A percentile compares a stretch with the other conserved stretches of the same genome.
phyloP scores from a whole-genome alignment of 345 rosid genomes.

The Melaleuca quinquenervia region DNA sequence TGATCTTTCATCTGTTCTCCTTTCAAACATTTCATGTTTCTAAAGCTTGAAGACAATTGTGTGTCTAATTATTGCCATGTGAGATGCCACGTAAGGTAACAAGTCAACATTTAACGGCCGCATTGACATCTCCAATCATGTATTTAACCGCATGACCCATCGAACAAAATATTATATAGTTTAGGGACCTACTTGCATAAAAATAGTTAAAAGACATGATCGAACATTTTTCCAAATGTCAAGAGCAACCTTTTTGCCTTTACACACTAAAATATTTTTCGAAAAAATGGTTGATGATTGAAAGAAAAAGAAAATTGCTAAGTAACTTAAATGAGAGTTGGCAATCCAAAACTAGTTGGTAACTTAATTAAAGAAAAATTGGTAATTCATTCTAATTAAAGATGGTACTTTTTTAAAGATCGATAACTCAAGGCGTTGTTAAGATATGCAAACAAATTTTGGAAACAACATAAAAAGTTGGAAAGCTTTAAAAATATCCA shows the following conservation, averaged over 20 bases:
- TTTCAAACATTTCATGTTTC: not conserved
- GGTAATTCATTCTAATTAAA: not conserved
- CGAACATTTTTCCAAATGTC: not conserved
- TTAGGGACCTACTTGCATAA: not conserved
- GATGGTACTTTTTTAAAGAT: rapidly evolving
- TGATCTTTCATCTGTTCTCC: not conserved
- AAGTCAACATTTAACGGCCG: not conserved
- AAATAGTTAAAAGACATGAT: not conserved
- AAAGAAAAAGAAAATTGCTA: not conserved
- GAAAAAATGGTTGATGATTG: not conserved
- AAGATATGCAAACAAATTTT: not conserved
- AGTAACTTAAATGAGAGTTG: not conserved
- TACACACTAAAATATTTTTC: not conserved
- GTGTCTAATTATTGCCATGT: not conserved
- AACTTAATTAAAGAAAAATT: too few species aligned
- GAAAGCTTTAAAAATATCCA: not conserved
- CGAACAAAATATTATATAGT: not conserved
- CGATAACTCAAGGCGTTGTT: not conserved
- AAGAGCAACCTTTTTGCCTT: rapidly evolving
- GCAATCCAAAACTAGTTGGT: not conserved
- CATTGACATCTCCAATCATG: not conserved
- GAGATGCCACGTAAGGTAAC: not conserved
- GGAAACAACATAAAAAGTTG: not conserved
- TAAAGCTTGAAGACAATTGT: not conserved
- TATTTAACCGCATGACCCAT: rapidly evolving